Evolutionary conservation across 176 grass and related monocot species (phyloP).

Genomic region (Eragrostis nindensis): DNA sequence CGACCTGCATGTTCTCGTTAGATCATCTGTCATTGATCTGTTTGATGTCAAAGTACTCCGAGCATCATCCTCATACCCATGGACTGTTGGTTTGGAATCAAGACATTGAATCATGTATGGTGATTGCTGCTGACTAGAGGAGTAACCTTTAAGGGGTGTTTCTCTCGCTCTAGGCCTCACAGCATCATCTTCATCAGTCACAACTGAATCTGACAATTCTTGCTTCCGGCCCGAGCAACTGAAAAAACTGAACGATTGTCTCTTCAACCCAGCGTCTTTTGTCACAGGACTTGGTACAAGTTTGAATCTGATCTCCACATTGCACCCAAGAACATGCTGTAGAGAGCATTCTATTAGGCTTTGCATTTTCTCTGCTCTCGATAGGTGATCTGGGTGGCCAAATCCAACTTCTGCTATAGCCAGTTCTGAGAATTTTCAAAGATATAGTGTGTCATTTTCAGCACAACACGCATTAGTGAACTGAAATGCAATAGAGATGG

Average conservation of each 20-base stretch:
- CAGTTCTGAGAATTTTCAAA: conserved; percentile 67
- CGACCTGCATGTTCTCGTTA: conserved; percentile 62
- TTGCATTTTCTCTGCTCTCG: conserved; percentile 85
- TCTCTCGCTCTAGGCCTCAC: conserved; percentile 52
- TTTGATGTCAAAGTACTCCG: conserved; percentile 64
- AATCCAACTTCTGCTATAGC: conserved; percentile 95
- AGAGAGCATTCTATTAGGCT: conserved; percentile 66
- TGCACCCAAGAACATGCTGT: conserved; percentile 81
- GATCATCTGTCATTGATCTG: conserved; percentile 64
- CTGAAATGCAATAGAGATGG: conserved; percentile 24
- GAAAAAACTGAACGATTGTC: conserved; percentile 78
- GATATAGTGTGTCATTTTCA: conserved; percentile 25
- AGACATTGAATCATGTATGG: conserved; percentile 49
- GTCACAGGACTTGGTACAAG: conserved; percentile 50
- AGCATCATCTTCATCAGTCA: conserved; percentile 60
- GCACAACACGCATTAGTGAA: conserved; percentile 18
- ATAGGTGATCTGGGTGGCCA: conserved; percentile 76
- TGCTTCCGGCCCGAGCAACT: conserved; percentile 93
- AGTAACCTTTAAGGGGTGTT: conserved; percentile 69
- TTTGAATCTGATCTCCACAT: conserved; percentile 88
- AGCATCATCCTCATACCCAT: conserved; percentile 59
- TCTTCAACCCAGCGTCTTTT: conserved; percentile 72
- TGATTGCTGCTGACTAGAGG: conserved; percentile 60
- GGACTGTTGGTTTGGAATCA: conserved; percentile 54
- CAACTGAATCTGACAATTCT: conserved; percentile 76